These are phyloP conservation scores for Salix exigua DNA, from an alignment of 345 rosid genomes.

Conservation along the genomic window DNA sequence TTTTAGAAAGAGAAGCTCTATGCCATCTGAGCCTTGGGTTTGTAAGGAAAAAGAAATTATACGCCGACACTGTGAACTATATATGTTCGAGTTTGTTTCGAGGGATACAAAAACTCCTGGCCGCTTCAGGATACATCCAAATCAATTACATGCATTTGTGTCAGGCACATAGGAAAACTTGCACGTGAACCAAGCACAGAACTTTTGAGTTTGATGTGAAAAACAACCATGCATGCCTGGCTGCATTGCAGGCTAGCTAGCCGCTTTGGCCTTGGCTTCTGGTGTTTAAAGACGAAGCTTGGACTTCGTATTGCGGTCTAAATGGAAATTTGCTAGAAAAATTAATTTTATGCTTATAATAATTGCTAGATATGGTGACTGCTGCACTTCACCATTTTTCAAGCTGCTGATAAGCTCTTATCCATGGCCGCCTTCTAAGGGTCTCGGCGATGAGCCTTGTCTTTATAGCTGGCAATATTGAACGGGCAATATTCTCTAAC, in stretches of 20 bases:
- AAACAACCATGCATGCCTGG: not conserved
- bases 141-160: not conserved
- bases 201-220: not conserved
- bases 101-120: not conserved
- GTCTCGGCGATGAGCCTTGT: not conserved
- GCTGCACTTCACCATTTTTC: not conserved
- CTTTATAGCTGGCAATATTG: not conserved
- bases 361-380: too few species aligned
- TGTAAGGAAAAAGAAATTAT: not conserved
- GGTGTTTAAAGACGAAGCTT: too few species aligned
- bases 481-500: not conserved
- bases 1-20: too few species aligned
- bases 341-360: too few species aligned
- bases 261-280: too few species aligned
- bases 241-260: not conserved
- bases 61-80: not conserved
- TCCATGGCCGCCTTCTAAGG: not conserved
- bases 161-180: not conserved
- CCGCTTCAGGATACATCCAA: not conserved
- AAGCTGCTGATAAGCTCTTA: not conserved
- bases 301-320: too few species aligned
- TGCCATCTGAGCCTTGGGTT: too few species aligned
- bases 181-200: not conserved
- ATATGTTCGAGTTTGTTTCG: not conserved
- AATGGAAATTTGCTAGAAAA: too few species aligned